Conservation (phyloP, 176 grass and related monocot species). For the Canna indica region DNA sequence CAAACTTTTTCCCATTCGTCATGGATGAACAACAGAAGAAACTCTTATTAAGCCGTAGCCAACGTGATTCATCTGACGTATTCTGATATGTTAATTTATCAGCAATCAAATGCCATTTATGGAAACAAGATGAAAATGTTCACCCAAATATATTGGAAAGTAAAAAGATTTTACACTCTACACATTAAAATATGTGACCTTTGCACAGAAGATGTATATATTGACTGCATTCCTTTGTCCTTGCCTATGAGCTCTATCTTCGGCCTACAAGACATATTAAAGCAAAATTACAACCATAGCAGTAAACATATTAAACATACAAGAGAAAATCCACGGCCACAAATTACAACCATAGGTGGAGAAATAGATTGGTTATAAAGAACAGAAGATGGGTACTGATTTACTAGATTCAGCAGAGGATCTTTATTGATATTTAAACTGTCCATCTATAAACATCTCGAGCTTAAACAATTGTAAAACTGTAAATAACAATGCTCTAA, state of each 20-base stretch:
- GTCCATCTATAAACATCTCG: too few relatives aligned
- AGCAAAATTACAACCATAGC: neutral
- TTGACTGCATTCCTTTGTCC: slow-evolving; percentile 91
- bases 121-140: neutral
- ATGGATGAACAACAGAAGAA: slow-evolving; percentile 74
- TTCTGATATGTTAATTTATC: slow-evolving; percentile 33
- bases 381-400: too few relatives aligned
- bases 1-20: slow-evolving; percentile 90
- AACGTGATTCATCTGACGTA: slow-evolving; percentile 71
- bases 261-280: slow-evolving; percentile 51
- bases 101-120: neutral
- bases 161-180: neutral
- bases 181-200: slow-evolving; percentile 23
- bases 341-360: too few relatives aligned
- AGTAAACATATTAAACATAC: too few relatives aligned
- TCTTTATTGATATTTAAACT: too few relatives aligned
- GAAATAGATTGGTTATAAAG: too few relatives aligned
- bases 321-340: too few relatives aligned
- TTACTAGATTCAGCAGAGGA: too few relatives aligned
- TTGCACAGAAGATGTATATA: slow-evolving; percentile 96
- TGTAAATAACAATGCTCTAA: too few relatives aligned
- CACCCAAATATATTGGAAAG: neutral
- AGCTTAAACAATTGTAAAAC: too few relatives aligned
- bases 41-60: slow-evolving; percentile 68
- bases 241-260: slow-evolving; percentile 94